phyloP scores from a whole-genome alignment of 306 rosid genomes.

The Fagus sylvatica region DNA sequence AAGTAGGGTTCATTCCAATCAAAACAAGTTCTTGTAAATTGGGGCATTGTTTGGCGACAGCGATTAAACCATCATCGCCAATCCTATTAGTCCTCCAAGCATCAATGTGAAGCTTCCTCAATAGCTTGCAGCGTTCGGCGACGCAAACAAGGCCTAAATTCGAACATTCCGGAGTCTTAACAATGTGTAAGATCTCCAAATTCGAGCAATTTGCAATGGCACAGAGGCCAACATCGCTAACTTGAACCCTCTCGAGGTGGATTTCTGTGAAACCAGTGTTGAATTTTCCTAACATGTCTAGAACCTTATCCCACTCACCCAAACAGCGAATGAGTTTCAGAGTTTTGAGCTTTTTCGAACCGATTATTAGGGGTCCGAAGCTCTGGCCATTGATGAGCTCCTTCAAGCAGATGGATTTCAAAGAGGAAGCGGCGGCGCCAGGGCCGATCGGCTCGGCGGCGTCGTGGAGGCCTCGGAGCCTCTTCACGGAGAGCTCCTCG shows the following conservation, averaged over 20 bases:
- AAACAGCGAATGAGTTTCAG: slow-evolving; percentile 67
- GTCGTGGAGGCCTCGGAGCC: slow-evolving; percentile 63
- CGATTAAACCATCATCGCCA: slow-evolving; percentile 69
- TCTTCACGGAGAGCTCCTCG: slow-evolving; percentile 76
- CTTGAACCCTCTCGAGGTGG: slow-evolving; percentile 80
- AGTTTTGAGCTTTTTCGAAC: slow-evolving; percentile 56
- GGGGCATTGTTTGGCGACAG: slow-evolving; percentile 57
- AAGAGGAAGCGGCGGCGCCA: slow-evolving; percentile 41
- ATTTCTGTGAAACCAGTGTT: slow-evolving; percentile 51
- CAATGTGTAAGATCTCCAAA: slow-evolving; percentile 65
- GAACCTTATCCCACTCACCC: slow-evolving; percentile 75
- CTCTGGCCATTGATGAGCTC: slow-evolving; percentile 66
- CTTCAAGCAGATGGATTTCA: slow-evolving; percentile 64
- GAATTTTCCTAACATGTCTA: slow-evolving; percentile 43
- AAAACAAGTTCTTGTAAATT: slow-evolving; percentile 77
- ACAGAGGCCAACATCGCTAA: slow-evolving; percentile 68
- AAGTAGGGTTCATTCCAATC: slow-evolving; percentile 70
- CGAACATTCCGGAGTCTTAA: slow-evolving; percentile 68
- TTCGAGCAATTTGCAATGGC: slow-evolving; percentile 54
- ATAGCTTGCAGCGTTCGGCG: slow-evolving; percentile 58
- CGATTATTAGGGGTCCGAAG: slow-evolving; percentile 60
- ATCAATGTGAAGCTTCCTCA: slow-evolving; percentile 83
- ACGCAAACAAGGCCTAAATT: slow-evolving; percentile 55
- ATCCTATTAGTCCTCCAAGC: slow-evolving; percentile 83
- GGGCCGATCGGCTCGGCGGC: slow-evolving; percentile 40